phyloP scores from a whole-genome alignment of 352 stramenopile species.

The Thalassiosira livingstoniorum region DNA sequence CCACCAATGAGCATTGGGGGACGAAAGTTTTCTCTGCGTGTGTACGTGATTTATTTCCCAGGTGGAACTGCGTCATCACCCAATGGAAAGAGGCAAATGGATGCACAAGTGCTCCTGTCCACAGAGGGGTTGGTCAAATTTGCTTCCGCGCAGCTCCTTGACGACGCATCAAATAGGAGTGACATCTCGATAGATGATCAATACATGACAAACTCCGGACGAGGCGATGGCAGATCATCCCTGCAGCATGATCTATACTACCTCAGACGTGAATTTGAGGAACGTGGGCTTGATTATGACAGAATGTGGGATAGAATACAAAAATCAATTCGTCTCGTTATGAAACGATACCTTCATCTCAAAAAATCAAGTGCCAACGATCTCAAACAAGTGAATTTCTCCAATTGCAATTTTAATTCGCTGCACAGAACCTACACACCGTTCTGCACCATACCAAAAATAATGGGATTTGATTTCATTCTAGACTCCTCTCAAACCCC shows the following conservation, averaged over 20 bases:
- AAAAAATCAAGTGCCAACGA: constrained; percentile 3
- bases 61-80: constrained; percentile 6
- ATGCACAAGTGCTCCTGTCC: constrained; percentile 62
- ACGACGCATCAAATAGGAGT: constrained; percentile 13
- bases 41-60: constrained; percentile 79
- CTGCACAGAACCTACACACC: not conserved
- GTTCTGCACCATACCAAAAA: constrained; percentile 70
- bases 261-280: constrained; percentile 46
- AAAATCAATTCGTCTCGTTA: constrained; percentile 30
- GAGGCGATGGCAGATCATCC: constrained; percentile 57
- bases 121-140: constrained; percentile 75
- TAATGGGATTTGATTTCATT: constrained; percentile 81
- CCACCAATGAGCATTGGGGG: constrained; percentile 56
- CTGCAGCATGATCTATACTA: constrained; percentile 66
- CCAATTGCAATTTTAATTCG: not conserved
- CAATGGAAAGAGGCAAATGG: constrained; percentile 7
- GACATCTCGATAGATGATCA: constrained; percentile 31
- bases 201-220: constrained; percentile 82
- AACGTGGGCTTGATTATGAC: constrained; percentile 35
- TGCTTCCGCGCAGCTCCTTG: constrained; percentile 38
- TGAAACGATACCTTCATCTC: constrained; percentile 42
- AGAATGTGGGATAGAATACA: constrained; percentile 45
- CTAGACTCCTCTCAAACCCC: constrained; percentile 61
- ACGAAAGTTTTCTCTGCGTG: constrained; percentile 76
- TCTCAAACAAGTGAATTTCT: not conserved